These are phyloP conservation scores for Aphanoascus verrucosus DNA, from an alignment of 2,329 filamentous ascomycete species.

Conservation along the genomic window DNA sequence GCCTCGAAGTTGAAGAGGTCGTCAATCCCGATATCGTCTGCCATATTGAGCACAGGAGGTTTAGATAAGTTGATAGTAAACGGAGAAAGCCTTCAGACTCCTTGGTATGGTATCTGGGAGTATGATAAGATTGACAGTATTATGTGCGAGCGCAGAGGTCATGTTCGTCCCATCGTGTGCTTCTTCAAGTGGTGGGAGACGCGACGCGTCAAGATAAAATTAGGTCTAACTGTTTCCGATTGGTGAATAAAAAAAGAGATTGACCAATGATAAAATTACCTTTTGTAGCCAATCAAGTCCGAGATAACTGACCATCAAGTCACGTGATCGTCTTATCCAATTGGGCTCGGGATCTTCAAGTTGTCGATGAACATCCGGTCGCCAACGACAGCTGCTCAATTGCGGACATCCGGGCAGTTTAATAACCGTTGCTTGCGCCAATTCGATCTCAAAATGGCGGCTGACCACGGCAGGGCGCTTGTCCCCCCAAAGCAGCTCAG, in stretches of 20 bases:
- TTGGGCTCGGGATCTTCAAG: neutral
- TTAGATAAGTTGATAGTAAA: neutral
- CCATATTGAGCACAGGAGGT: neutral
- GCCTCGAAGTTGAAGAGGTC: conserved; percentile 69
- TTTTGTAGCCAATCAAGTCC: neutral
- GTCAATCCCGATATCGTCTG: conserved; percentile 39
- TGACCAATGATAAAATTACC: neutral
- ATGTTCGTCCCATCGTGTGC: neutral
- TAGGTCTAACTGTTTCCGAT: neutral
- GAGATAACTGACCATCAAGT: neutral
- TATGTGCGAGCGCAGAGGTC: neutral
- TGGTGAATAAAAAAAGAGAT: neutral
- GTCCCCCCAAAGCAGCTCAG: conserved; percentile 68
- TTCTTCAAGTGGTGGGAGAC: neutral
- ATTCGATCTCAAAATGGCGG: conserved; percentile 24
- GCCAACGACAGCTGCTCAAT: conserved; percentile 1
- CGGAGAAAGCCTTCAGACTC: neutral
- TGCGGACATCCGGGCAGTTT: neutral
- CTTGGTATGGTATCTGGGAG: neutral
- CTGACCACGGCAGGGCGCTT: conserved; percentile 35
- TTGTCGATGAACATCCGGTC: neutral
- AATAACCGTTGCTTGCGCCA: conserved; percentile 2
- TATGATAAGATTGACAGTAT: neutral
- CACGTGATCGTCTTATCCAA: neutral
- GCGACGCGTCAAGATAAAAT: conserved; percentile 6